Percentiles rank a stretch among this genome's conserved stretches.
Conservation (phyloP, 202 grass and related monocot species). For the Saccharum hybrid region DNA sequence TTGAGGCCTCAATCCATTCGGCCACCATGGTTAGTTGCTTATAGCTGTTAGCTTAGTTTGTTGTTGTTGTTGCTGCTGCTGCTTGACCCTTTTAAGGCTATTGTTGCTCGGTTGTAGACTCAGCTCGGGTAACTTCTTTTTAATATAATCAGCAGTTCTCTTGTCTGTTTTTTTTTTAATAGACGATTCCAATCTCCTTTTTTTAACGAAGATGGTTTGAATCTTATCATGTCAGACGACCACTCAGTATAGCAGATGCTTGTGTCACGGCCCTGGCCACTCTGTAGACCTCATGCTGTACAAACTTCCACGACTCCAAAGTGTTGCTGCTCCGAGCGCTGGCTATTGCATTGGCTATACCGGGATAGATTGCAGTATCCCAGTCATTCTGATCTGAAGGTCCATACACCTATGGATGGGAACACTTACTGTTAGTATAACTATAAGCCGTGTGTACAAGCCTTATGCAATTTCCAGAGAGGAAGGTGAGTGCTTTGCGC, state of each 20-base stretch:
- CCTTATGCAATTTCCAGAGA: background rate
- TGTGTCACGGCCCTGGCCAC: conserved; percentile 72
- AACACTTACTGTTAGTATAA: background rate
- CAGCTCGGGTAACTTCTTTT: too few relatives aligned
- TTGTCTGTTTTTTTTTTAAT: too few relatives aligned
- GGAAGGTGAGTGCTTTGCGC: background rate
- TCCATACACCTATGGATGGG: conserved; percentile 62
- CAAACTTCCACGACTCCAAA: conserved; percentile 59
- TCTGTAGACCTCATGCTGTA: conserved; percentile 81
- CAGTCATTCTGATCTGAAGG: conserved; percentile 71
- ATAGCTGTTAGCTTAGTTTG: too few relatives aligned
- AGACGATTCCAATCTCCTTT: too few relatives aligned
- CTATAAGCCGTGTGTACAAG: background rate
- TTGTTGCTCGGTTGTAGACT: too few relatives aligned
- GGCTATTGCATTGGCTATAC: conserved; percentile 65
- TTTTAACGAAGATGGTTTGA: background rate
- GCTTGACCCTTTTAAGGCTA: too few relatives aligned
- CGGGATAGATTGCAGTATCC: conserved; percentile 65
- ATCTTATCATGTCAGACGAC: conserved; percentile 62
- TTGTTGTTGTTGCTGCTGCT: too few relatives aligned
- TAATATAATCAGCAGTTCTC: too few relatives aligned
- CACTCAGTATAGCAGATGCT: conserved; percentile 68
- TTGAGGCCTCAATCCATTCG: background rate
- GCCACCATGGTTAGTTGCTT: background rate
- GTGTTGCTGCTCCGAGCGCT: conserved; percentile 68